phyloP scores from a whole-genome alignment of 2,329 filamentous ascomycete species.

The Monosporascus sp. region DNA sequence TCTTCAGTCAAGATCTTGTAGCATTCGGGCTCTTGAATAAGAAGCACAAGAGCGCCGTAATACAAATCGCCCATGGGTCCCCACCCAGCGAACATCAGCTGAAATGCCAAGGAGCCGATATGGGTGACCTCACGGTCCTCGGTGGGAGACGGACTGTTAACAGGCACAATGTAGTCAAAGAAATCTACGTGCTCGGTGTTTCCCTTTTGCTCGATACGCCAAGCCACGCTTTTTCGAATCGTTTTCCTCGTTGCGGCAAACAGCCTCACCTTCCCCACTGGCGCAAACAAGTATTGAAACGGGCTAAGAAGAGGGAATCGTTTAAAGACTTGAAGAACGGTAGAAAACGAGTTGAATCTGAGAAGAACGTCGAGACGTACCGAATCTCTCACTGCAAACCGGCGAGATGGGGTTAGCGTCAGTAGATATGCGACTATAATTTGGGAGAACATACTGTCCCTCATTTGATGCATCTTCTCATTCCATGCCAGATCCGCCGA shows the following conservation, averaged over 20 bases:
- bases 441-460: constrained; percentile 7
- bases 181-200: constrained; percentile 11
- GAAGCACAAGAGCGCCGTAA: constrained; percentile 9
- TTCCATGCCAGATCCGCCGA: constrained; percentile 14
- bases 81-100: constrained; percentile 14
- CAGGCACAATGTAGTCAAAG: constrained; percentile 12
- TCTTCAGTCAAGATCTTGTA: constrained; percentile 22
- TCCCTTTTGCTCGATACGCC: constrained; percentile 10
- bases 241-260: constrained; percentile 5
- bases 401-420: neutral
- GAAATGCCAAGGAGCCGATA: constrained; percentile 6
- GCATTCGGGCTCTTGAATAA: constrained; percentile 19
- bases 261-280: constrained; percentile 1
- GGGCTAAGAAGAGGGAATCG: constrained; percentile 9
- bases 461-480: constrained; percentile 10
- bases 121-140: constrained; percentile 4
- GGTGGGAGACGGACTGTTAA: constrained; percentile 1
- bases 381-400: neutral
- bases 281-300: constrained; percentile 10
- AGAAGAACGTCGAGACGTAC: neutral
- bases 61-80: constrained; percentile 9
- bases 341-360: neutral
- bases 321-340: neutral
- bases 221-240: constrained; percentile 5
- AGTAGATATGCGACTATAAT: neutral